Evolutionary conservation across 2,329 filamentous ascomycete species (phyloP), one percentile per base, ranked within the genome.

Genomic region (Colletotrichum sp.): DNA sequence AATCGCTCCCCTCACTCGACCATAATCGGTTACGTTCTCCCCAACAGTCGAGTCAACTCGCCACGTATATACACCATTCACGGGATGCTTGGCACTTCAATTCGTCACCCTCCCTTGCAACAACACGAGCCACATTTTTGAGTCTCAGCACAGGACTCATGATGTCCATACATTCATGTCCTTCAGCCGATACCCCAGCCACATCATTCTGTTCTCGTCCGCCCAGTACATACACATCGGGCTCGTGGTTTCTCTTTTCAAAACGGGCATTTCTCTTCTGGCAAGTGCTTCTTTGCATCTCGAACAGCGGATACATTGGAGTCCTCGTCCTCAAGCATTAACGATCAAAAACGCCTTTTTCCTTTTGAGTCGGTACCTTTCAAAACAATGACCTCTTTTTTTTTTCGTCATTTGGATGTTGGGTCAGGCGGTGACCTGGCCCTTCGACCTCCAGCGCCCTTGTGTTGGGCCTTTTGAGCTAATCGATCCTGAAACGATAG

Each of bases 1-100:
- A 85, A 78, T 83, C 21, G 21, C 52, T 60, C 66, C 34, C 30
- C 16, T 39, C 34, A 72, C 73, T 75, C 71, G 34, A 70, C 65
- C 49, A 64, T 76, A 76, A 76, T 75, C 30, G 60, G 36, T 49
- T 62, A n/a, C 49, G 32, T 69, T 62, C 26, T 52, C 74, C n/a
- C 34, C 44, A 49, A 32, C 57, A 39, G 65, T 75, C 71, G 73
- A 72, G 73, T 76, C 26, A 59, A 44, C 59, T 49, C 65, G 73
- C 73, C 74, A 64, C 65, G 70, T 72, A 76, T 67, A 78, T 76
- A 76, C 26, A 67, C 49, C 65, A 52, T 44, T 44, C 59, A 34
- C 24, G 66, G 65, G 24, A 67, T 64, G 57, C 69, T 36, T 75
- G 75, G 63, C 67, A 75, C 52, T 78, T 78, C 68, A 28, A 59